Evolutionary conservation across 495 filamentous ascomycete species (phyloP).

Genomic region (Hypoxylon fuscum): DNA sequence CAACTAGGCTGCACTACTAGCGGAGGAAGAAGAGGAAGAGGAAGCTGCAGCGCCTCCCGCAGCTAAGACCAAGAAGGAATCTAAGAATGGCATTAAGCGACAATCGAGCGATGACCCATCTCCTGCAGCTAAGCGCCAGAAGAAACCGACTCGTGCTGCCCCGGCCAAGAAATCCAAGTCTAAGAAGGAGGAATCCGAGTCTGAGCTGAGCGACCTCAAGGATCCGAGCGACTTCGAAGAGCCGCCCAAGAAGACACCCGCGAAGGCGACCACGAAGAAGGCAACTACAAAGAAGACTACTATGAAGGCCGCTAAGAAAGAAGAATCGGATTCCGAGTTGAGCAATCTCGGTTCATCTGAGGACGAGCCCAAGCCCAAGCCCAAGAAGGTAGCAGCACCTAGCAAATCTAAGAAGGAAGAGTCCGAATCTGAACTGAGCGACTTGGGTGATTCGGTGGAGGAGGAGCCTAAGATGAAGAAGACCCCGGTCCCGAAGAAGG

Average conservation of each 20-base stretch:
- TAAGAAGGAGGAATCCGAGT: constrained; percentile 46
- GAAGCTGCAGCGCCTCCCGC: constrained; percentile 16
- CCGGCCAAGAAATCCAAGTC: constrained; percentile 32
- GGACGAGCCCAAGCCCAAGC: constrained; percentile 28
- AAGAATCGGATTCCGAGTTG: constrained; percentile 40
- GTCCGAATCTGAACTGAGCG: constrained; percentile 42
- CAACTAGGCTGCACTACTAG: constrained; percentile 31
- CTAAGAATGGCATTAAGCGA: constrained; percentile 45
- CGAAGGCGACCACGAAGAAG: constrained; percentile 20
- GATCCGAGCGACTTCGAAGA: constrained; percentile 44
- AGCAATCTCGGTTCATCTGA: constrained; percentile 41
- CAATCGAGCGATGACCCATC: constrained; percentile 42
- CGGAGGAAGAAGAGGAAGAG: constrained; percentile 26
- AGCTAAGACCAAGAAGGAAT: constrained; percentile 24
- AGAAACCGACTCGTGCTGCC: constrained; percentile 37
- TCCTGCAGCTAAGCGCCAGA: constrained; percentile 43
- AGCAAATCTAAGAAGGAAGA: constrained; percentile 44
- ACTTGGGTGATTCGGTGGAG: constrained; percentile 40
- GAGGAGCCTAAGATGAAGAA: constrained; percentile 48
- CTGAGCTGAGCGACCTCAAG: constrained; percentile 35
- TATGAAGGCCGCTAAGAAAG: constrained; percentile 30
- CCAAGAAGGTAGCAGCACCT: constrained; percentile 19
- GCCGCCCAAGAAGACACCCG: constrained; percentile 33
- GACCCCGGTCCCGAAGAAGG: constrained; percentile 40
- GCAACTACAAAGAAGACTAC: no score